Percentiles rank a stretch among this genome's conserved stretches.
Evolutionary conservation across 163 green algal genomes (phyloP).

Genomic region (Prototheca stagnorum): DNA sequence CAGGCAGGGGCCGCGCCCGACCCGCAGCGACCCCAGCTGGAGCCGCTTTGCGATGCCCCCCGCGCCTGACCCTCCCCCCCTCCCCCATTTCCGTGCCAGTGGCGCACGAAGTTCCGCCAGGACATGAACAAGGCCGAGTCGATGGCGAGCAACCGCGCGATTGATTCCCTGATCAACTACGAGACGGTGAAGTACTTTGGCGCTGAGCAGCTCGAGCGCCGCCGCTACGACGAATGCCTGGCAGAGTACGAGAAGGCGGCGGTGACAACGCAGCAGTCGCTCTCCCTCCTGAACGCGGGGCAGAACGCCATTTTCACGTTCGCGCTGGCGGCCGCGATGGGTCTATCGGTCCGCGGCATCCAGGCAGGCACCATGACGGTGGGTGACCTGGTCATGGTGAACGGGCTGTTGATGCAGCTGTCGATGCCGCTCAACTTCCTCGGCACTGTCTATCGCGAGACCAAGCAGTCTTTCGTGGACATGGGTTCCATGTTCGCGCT

Average conservation of each 20-base stretch:
- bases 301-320: conserved; percentile 82
- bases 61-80: too few relatives aligned
- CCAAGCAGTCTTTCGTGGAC: conserved; percentile 77
- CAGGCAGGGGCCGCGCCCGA: not conserved
- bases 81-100: conserved; percentile 34
- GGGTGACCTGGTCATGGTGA: conserved; percentile 96
- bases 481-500: conserved; percentile 93
- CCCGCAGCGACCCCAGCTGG: not conserved
- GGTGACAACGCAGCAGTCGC: conserved; percentile 63
- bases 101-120: conserved; percentile 46
- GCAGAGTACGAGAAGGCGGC: conserved; percentile 58
- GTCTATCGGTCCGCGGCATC: conserved; percentile 50
- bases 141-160: conserved; percentile 37
- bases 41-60: not conserved
- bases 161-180: conserved; percentile 94
- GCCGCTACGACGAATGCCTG: conserved; percentile 50
- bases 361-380: conserved; percentile 61
- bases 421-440: conserved; percentile 93
- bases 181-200: conserved; percentile 86
- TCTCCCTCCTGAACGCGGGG: conserved; percentile 84
- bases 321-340: conserved; percentile 60
- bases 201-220: conserved; percentile 71
- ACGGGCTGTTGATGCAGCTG: conserved; percentile 91
- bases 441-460: conserved; percentile 92
- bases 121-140: conserved; percentile 67